Percentiles rank a stretch among this genome's conserved stretches.
phyloP scores from a whole-genome alignment of 306 rosid genomes.

The Malus sieversii region DNA sequence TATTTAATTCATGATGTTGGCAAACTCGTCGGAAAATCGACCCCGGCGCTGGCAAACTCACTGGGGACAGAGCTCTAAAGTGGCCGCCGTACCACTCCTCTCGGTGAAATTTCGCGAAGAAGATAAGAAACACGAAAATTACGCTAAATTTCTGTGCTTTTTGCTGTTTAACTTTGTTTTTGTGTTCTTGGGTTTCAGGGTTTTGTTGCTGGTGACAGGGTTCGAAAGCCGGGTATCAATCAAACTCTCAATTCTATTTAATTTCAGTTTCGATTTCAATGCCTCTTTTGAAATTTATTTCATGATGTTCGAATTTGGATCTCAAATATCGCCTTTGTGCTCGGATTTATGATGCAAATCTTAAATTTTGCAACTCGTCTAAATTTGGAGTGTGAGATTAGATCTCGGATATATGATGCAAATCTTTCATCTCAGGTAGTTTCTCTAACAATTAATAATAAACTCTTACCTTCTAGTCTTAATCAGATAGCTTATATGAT shows the following conservation, averaged over 20 bases:
- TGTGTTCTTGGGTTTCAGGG: conserved; percentile 39
- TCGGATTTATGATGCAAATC: not conserved
- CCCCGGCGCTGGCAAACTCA: too few relatives aligned
- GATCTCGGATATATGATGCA: too few relatives aligned
- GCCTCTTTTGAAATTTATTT: not conserved
- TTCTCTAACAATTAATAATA: too few relatives aligned
- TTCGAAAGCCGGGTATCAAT: conserved; percentile 38
- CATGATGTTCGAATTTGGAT: not conserved
- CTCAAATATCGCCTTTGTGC: not conserved
- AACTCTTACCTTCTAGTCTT: too few relatives aligned
- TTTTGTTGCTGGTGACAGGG: conserved; percentile 48
- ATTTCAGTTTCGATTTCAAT: not conserved
- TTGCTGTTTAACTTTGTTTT: not conserved
- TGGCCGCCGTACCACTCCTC: too few relatives aligned
- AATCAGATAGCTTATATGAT: too few relatives aligned
- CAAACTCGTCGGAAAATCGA: too few relatives aligned
- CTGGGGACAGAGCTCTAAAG: too few relatives aligned
- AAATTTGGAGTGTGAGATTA: too few relatives aligned
- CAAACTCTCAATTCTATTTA: conserved; percentile 4
- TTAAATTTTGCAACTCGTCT: not conserved
- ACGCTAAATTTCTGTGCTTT: not conserved
- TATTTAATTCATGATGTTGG: too few relatives aligned
- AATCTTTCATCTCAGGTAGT: too few relatives aligned
- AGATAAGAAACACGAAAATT: not conserved
- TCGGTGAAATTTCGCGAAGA: too few relatives aligned